Percentiles rank a stretch among this genome's conserved stretches.
These are phyloP conservation scores for Benincasa hispida DNA, from an alignment of 306 rosid species.

Conservation along the genomic window DNA sequence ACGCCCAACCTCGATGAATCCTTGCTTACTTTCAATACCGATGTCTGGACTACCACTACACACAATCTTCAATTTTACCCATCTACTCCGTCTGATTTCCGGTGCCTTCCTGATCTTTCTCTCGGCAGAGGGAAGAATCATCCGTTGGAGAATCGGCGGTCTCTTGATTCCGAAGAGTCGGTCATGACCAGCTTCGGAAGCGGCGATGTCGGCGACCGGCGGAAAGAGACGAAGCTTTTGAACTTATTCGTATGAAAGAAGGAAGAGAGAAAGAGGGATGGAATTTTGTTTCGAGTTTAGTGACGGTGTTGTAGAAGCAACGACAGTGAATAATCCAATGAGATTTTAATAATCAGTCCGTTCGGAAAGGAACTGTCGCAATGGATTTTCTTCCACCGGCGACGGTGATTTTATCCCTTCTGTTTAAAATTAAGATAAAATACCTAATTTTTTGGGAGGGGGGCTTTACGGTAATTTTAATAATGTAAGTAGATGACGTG, in stretches of 20 bases:
- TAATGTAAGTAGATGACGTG: neutral
- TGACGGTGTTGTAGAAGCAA: neutral
- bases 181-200: slow-evolving; percentile 17
- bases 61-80: slow-evolving; percentile 1
- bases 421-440: neutral
- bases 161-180: slow-evolving; percentile 29
- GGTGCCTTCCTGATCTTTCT: neutral
- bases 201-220: neutral
- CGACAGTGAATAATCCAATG: slow-evolving; percentile 3
- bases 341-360: neutral
- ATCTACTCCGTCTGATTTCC: neutral
- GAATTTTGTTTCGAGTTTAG: slow-evolving; percentile 1
- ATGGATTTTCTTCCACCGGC: neutral
- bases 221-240: slow-evolving; percentile 27
- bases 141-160: slow-evolving; percentile 7
- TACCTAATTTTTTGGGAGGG: too few relatives aligned
- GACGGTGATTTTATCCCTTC: slow-evolving; percentile 4
- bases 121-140: slow-evolving; percentile 6
- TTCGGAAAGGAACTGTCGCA: neutral
- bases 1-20: slow-evolving; percentile 1
- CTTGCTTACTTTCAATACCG: neutral
- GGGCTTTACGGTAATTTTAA: neutral
- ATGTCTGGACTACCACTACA: neutral
- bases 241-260: slow-evolving; percentile 28
- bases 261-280: neutral